These are phyloP conservation scores for Metschnikowia peoriensis DNA, from an alignment of 805 yeast genomes.

Conservation along the genomic window DNA sequence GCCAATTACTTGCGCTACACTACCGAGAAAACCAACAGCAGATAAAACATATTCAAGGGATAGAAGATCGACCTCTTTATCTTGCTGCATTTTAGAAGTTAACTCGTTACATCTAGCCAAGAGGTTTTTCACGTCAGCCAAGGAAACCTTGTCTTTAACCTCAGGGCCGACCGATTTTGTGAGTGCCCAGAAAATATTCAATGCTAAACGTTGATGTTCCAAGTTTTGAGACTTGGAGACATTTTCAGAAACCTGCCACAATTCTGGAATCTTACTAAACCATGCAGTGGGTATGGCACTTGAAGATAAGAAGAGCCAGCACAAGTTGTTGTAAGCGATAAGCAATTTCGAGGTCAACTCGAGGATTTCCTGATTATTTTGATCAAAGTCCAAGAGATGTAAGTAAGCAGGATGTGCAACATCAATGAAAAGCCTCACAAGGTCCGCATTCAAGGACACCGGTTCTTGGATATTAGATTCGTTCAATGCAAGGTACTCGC, in stretches of 20 bases:
- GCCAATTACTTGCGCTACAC: constrained; percentile 46
- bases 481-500: constrained; percentile 52
- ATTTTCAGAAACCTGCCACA: constrained; percentile 30
- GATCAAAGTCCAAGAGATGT: constrained; percentile 40
- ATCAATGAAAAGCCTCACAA: constrained; percentile 21
- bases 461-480: constrained; percentile 25
- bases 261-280: constrained; percentile 26
- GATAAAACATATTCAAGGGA: constrained; percentile 40
- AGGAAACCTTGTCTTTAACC: constrained; percentile 24
- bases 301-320: constrained; percentile 51
- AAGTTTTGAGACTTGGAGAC: constrained; percentile 17
- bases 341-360: constrained; percentile 54
- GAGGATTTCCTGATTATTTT: constrained; percentile 21
- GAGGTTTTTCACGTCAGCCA: constrained; percentile 26
- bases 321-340: constrained; percentile 67
- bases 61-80: constrained; percentile 17
- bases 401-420: constrained; percentile 31
- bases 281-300: constrained; percentile 38
- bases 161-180: constrained; percentile 37
- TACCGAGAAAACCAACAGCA: constrained; percentile 52
- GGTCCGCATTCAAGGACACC: constrained; percentile 20
- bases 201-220: constrained; percentile 29
- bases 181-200: constrained; percentile 40
- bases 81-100: constrained; percentile 14
- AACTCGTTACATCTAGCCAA: constrained; percentile 21